Evolutionary conservation across 768 basidiomycete species (phyloP).

Genomic region (Tylopilus cervinicoccineus): DNA sequence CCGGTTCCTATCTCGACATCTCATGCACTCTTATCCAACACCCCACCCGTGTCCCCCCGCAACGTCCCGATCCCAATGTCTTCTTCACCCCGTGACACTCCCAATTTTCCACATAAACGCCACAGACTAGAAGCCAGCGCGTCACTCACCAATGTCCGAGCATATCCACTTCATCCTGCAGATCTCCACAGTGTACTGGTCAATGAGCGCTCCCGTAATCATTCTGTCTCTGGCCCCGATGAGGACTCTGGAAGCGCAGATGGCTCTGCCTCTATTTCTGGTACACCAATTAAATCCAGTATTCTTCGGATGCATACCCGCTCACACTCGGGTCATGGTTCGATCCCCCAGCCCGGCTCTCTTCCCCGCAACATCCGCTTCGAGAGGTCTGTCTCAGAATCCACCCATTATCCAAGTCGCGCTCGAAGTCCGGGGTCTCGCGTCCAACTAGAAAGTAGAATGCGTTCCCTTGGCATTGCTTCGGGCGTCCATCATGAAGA

Average conservation of each 20-base stretch:
- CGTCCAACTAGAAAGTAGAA: slow-evolving; percentile 20
- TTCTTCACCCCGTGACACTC: slow-evolving; percentile 28
- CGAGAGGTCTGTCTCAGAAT: slow-evolving; percentile 31
- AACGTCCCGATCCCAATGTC: slow-evolving; percentile 22
- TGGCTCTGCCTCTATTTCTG: slow-evolving; percentile 18
- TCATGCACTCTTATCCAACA: slow-evolving; percentile 13
- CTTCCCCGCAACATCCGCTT: slow-evolving; percentile 32
- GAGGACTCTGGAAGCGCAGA: slow-evolving; percentile 25
- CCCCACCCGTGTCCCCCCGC: slow-evolving; percentile 29
- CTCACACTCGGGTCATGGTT: slow-evolving; percentile 32
- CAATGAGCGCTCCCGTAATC: slow-evolving; percentile 30
- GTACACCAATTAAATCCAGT: slow-evolving; percentile 33
- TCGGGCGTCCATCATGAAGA: slow-evolving; percentile 19
- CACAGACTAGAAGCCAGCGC: slow-evolving; percentile 22
- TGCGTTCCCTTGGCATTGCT: slow-evolving; percentile 21
- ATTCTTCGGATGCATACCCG: slow-evolving; percentile 40
- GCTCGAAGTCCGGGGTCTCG: slow-evolving; percentile 28
- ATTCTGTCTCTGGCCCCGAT: slow-evolving; percentile 25
- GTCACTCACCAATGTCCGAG: slow-evolving; percentile 19
- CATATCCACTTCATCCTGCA: slow-evolving; percentile 39
- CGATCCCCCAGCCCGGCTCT: slow-evolving; percentile 16
- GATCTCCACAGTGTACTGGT: slow-evolving; percentile 47
- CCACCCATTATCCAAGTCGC: slow-evolving; percentile 19
- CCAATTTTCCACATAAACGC: slow-evolving; percentile 15
- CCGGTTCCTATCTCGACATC: slow-evolving; percentile 21